A percentile compares a stretch with the other conserved stretches of the same genome.
These are phyloP conservation scores for Eucalyptus viminalis DNA, from an alignment of 345 rosid genomes.

Conservation along the genomic window DNA sequence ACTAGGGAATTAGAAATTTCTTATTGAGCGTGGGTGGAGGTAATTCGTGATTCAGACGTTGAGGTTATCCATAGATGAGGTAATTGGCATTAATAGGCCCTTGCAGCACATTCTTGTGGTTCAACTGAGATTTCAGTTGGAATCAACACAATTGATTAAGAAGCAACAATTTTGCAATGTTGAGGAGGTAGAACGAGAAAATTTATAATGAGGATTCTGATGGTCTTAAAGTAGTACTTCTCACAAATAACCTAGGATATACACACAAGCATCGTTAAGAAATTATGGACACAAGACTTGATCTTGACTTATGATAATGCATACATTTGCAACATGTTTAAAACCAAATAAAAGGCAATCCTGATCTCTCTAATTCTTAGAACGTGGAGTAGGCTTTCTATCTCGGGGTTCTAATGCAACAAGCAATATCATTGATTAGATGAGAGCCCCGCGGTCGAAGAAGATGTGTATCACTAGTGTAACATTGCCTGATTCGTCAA, in stretches of 20 bases:
- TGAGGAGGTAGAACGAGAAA: too few relatives aligned
- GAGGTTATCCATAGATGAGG: too few relatives aligned
- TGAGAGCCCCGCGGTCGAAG: not conserved
- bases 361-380: not conserved
- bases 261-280: not conserved
- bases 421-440: not conserved
- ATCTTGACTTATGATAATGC: not conserved
- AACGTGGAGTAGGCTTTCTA: not conserved
- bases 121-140: too few relatives aligned
- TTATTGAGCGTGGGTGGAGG: not conserved
- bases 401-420: not conserved
- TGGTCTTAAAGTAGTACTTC: not conserved
- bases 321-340: not conserved
- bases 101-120: too few relatives aligned
- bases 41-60: not conserved
- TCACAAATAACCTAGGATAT: not conserved
- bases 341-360: not conserved
- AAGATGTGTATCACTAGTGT: not conserved
- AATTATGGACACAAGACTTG: not conserved
- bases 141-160: too few relatives aligned
- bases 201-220: too few relatives aligned
- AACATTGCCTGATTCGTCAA: not conserved
- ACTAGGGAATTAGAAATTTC: not conserved
- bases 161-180: too few relatives aligned
- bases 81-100: too few relatives aligned